Percentiles rank a stretch among this genome's conserved stretches.
phyloP scores from a whole-genome alignment of 495 filamentous ascomycete genomes.

The Trichoderma asperelloides region DNA sequence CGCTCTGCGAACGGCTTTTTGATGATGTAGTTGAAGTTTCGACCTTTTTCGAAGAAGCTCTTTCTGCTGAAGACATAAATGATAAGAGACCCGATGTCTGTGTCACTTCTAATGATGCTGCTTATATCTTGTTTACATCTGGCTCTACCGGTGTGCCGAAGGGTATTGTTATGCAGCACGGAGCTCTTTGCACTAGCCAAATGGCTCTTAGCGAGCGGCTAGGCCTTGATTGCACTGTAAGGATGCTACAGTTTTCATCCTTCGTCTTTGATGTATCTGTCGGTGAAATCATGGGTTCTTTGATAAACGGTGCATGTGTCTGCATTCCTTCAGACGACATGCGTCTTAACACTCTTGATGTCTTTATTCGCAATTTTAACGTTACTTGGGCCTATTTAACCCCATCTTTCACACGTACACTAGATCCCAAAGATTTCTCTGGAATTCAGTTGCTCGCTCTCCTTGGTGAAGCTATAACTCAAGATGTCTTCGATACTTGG shows the following conservation, averaged over 20 bases:
- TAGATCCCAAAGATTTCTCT: slow-evolving; percentile 16
- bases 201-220: not conserved
- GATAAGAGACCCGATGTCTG: not conserved
- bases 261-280: slow-evolving; percentile 42
- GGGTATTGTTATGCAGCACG: slow-evolving; percentile 1
- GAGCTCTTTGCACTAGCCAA: not conserved
- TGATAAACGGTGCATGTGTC: not conserved
- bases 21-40: not conserved
- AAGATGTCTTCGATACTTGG: slow-evolving; percentile 8
- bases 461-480: slow-evolving; percentile 16
- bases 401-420: slow-evolving; percentile 9
- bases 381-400: slow-evolving; percentile 12
- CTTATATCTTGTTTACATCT: not conserved
- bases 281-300: not conserved
- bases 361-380: slow-evolving; percentile 15
- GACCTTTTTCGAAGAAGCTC: not conserved
- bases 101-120: not conserved
- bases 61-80: not conserved
- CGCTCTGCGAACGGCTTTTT: not conserved
- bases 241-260: slow-evolving; percentile 27
- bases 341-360: slow-evolving; percentile 4
- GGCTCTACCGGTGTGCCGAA: not conserved
- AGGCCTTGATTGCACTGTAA: not conserved
- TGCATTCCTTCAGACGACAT: slow-evolving; percentile 3
- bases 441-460: slow-evolving; percentile 14